Base-by-base conservation (phyloP, 305 asterid species). In the Rubia peregrina region DNA sequence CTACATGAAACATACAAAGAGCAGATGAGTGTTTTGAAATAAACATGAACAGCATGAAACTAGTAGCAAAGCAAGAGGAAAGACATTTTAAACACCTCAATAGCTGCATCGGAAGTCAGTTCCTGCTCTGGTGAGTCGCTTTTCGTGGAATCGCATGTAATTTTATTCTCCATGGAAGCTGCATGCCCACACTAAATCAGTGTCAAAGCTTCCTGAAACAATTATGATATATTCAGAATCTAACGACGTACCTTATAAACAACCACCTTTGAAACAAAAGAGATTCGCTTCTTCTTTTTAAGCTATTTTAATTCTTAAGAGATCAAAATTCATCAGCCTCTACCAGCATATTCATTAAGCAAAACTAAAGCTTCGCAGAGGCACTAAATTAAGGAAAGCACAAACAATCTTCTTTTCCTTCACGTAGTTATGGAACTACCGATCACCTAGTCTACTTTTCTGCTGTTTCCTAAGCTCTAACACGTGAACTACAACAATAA, bases 131-230 rank as follows among this genome's bases (percentile, higher is more conserved):
- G 79, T 44, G 90, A 82, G 77, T 84, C 85, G 40, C 74, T 78
- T 72, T 48, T 72, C 14, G 79, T 70, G 81, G 85, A 80, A 71
- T 85, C 96, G 72, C 83, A 88, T 61, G 92, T 82, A 81, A 88
- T 83, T 71, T 77, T 87, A 72, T 88, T 90, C 89, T 84, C 89
- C 96, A 90, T 88, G 44, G 87, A 86, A 90, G 92, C 96, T 90
- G 96, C 96, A 90, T 88, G 88, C 89, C 90, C 86, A 85, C 80
- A 88, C 91, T 88, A 90, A 90, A 86, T 88, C 88, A 88, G 80
- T 84, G 87, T 90, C 96, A 90, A 86, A 88, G 89, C 77, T 86
- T 84, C 95, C 97, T 85, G 97, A 85, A 88, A 85, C 79, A 80
- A 72, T 87, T 83, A 76, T 86, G 74, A 73, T 51, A 74, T 82